Base-by-base conservation (phyloP, 108 stramenopile species). In the Mediolabrus comicus region DNA sequence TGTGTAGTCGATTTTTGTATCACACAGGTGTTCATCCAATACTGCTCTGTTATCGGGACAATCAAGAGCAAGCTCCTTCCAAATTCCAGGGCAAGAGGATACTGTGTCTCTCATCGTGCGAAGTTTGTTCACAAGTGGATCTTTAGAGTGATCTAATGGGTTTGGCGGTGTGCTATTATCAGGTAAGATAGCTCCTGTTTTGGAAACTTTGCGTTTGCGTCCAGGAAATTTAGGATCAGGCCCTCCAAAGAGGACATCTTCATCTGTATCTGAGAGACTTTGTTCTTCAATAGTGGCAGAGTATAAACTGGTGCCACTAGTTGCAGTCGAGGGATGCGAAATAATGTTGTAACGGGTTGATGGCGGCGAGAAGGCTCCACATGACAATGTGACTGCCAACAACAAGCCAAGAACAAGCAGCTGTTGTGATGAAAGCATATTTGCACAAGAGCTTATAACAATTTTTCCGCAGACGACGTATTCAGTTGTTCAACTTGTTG, bases 101-200 rank as follows among this genome's bases (percentile, higher is more conserved):
- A 94, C 38, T 7, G 73, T 82, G 17, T 85, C 75, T 24, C 92
- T 75, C 75, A 91, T 84, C 14, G 86, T 82, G 13, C 65, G 75
- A 6, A 94, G 72, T 65, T 91, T 87, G 62, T 89, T 88, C 46
- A 94, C 84, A 30, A 91, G 75, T 1, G 92, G 90, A 69, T 94
- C 83, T 24, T 62, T 63, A 3, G 86, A 87, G 63, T 86, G 78
- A 64, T 93, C 88, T 19, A 88, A 62, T 24, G 86, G 73, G 59
- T 80, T 87, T 29, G 58, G 75, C 10, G 82, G 79, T 13, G 62
- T 39, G 34, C 43, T 17, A 9, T 67, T 74, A 59, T 82, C 83
- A 16, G 80, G 79, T 6, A 88, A 56, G 17, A 88, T 68, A 27
- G 78, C 83, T 13, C 90, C 90, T 27, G 66, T 79, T 25, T 72